These are phyloP conservation scores for Cyberlindnera mycetangii DNA, from an alignment of 805 yeast species.

Conservation along the genomic window DNA sequence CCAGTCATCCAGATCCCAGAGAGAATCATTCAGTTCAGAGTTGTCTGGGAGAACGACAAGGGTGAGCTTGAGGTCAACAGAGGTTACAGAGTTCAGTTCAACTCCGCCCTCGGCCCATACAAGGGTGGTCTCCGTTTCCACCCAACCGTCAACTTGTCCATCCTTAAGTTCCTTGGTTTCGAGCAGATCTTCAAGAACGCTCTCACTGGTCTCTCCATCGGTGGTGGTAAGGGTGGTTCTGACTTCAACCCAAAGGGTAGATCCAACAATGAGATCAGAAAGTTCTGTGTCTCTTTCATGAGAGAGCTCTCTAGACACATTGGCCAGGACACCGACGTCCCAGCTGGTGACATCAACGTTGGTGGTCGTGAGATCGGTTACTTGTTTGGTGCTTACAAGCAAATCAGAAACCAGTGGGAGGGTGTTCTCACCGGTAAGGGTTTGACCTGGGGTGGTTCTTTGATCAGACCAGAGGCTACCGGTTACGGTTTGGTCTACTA, in stretches of 20 bases:
- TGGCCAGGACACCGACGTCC: conserved; percentile 97
- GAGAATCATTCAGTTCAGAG: conserved; percentile 95
- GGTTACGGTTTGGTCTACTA: conserved; percentile 97
- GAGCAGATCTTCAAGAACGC: conserved; percentile 99
- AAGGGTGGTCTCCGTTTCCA: conserved; percentile 99
- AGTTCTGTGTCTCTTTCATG: conserved; percentile 96
- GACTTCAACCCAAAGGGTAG: conserved; percentile 97
- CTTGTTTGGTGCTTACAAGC: conserved; percentile 96
- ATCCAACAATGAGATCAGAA: conserved; percentile 90
- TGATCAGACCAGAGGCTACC: conserved; percentile 98
- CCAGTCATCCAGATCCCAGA: conserved; percentile 94
- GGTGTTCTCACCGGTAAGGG: conserved; percentile 99
- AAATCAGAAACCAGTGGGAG: conserved; percentile 86
- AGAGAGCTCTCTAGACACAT: conserved; percentile 92
- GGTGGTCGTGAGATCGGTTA: conserved; percentile 76
- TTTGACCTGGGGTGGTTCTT: conserved; percentile 97
- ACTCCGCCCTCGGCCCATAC: conserved; percentile 98
- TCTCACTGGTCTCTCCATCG: conserved; percentile 93
- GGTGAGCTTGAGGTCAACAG: conserved; percentile 91
- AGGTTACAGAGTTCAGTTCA: conserved; percentile 98
- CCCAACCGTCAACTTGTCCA: conserved; percentile 93
- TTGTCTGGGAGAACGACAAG: conserved; percentile 94
- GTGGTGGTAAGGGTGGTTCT: conserved; percentile 99
- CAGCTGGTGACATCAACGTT: conserved; percentile 99
- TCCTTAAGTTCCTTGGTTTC: conserved; percentile 93